Evolutionary conservation across 805 yeast species (phyloP).

Genomic region (Cephaloascus albidus): DNA sequence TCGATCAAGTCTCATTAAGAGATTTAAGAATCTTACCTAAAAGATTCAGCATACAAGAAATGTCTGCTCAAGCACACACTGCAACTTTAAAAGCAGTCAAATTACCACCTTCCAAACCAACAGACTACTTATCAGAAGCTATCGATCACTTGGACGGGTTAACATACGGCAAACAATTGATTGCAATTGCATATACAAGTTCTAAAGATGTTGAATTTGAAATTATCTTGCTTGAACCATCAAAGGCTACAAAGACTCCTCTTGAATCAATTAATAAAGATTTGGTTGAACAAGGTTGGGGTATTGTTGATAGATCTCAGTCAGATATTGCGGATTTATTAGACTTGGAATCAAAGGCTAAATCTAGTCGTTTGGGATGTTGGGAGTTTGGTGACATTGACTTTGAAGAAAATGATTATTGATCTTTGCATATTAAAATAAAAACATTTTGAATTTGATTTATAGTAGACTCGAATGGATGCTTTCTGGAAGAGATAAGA

Average conservation of each 20-base stretch:
- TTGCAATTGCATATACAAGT: slow-evolving; percentile 36
- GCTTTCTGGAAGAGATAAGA: no score
- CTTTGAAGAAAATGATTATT: slow-evolving; percentile 43
- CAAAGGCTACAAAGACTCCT: slow-evolving; percentile 42
- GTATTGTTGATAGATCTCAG: slow-evolving; percentile 36
- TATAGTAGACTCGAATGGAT: no score
- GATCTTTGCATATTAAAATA: no score
- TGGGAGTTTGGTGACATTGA: slow-evolving; percentile 74
- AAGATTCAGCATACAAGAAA: slow-evolving; percentile 27
- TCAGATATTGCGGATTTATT: slow-evolving; percentile 24
- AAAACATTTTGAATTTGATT: no score
- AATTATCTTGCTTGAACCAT: slow-evolving; percentile 47
- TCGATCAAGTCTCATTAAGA: slow-evolving; percentile 31
- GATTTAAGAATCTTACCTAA: slow-evolving; percentile 45
- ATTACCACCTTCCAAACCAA: slow-evolving; percentile 48
- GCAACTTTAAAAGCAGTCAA: slow-evolving; percentile 41
- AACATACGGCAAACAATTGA: slow-evolving; percentile 41
- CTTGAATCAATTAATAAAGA: slow-evolving; percentile 51
- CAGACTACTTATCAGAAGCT: slow-evolving; percentile 47
- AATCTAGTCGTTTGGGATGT: slow-evolving; percentile 44
- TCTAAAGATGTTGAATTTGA: slow-evolving; percentile 35
- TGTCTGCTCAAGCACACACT: slow-evolving; percentile 48
- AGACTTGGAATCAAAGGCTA: slow-evolving; percentile 39
- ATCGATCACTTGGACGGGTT: slow-evolving; percentile 44
- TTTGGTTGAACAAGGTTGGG: slow-evolving; percentile 51